These are phyloP conservation scores for Rhytidhysteron rufulum DNA, from an alignment of 2,329 filamentous ascomycete species.

Conservation along the genomic window DNA sequence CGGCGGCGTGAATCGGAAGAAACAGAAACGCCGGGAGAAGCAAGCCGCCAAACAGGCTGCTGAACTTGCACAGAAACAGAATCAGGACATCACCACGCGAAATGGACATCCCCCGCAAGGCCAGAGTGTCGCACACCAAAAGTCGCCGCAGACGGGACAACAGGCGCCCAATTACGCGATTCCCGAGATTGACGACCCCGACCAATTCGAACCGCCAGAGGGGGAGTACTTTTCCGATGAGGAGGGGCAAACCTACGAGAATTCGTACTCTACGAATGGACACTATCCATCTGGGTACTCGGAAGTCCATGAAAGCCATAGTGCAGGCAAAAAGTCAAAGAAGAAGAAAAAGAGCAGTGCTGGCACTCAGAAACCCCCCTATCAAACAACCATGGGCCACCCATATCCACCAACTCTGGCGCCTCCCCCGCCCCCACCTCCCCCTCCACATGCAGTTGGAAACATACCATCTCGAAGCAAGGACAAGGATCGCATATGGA, in stretches of 20 bases:
- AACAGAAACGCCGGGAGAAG: conserved; percentile 89
- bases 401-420: conserved; percentile 19
- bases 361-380: conserved; percentile 23
- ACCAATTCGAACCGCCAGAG: conserved; percentile 25
- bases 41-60: conserved; percentile 60
- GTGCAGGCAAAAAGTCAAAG: conserved; percentile 51
- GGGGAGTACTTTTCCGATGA: conserved; percentile 40
- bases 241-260: conserved; percentile 20
- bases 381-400: conserved; percentile 9
- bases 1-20: conserved; percentile 77
- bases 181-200: conserved; percentile 41
- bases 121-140: conserved; percentile 6
- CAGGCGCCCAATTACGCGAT: conserved; percentile 42
- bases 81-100: conserved; percentile 15
- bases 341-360: conserved; percentile 65
- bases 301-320: conserved; percentile 15
- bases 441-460: conserved; percentile 41
- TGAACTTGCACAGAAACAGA: conserved; percentile 26
- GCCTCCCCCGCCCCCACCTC: conserved; percentile 39
- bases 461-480: conserved; percentile 41
- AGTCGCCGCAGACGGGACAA: conserved; percentile 12
- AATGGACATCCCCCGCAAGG: conserved; percentile 24
- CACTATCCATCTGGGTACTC: conserved; percentile 26
- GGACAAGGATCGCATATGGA: conserved; percentile 89
- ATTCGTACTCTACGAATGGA: conserved; percentile 28